These are phyloP conservation scores for Cymbopogon flexuosus DNA, from an alignment of 202 grass and related monocot species.

Conservation along the genomic window DNA sequence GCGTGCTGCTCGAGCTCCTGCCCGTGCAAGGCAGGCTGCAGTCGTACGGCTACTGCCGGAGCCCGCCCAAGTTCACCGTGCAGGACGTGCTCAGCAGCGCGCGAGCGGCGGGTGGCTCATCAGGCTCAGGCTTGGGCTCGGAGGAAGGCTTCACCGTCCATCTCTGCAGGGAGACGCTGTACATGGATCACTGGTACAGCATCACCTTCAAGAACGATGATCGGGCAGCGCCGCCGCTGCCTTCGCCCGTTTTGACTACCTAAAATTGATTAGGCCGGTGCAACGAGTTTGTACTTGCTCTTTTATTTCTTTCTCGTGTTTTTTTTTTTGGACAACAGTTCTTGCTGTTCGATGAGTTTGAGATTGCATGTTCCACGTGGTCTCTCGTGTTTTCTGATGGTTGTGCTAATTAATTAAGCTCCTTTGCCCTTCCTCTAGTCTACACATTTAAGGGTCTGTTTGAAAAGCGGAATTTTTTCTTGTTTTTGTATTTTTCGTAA, in stretches of 20 bases:
- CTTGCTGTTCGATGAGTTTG: too few relatives aligned
- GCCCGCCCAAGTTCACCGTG: conserved; percentile 27
- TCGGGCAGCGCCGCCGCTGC: neutral
- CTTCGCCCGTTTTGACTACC: neutral
- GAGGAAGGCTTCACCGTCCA: conserved; percentile 31
- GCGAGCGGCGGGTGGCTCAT: neutral
- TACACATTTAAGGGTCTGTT: too few relatives aligned
- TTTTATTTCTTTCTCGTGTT: neutral
- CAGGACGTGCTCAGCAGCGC: conserved; percentile 34
- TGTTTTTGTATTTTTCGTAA: too few relatives aligned
- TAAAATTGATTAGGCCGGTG: neutral
- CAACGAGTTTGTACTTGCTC: neutral
- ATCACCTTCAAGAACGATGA: conserved; percentile 33
- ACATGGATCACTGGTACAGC: conserved; percentile 50
- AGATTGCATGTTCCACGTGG: too few relatives aligned
- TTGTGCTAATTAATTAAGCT: too few relatives aligned
- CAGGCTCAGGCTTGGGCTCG: neutral
- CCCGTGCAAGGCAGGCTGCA: conserved; percentile 12
- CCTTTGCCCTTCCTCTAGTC: too few relatives aligned
- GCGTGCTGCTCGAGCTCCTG: conserved; percentile 39
- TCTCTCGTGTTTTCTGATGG: too few relatives aligned
- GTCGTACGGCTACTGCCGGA: conserved; percentile 33
- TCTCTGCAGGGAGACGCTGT: conserved; percentile 33
- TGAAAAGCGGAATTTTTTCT: too few relatives aligned
- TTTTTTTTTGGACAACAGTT: too few relatives aligned